A percentile compares a stretch with the other conserved stretches of the same genome.
These are phyloP conservation scores for Penicillium oxalicum DNA, from an alignment of 2,329 filamentous ascomycete species.

Conservation along the genomic window DNA sequence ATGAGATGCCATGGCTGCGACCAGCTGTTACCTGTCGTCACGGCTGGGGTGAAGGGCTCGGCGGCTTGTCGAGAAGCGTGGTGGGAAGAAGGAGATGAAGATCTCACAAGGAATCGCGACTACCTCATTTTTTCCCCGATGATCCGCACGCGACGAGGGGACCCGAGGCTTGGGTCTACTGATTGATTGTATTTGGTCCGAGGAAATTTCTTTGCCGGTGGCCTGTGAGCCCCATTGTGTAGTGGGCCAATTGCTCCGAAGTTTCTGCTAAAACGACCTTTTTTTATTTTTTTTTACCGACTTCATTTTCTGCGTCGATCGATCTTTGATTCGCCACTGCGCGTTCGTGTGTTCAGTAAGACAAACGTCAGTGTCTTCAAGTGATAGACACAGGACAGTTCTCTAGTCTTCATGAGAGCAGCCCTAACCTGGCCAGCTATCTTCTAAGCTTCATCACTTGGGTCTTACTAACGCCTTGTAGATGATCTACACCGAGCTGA, in stretches of 20 bases:
- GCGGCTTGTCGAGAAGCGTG: not conserved
- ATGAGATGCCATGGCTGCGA: constrained; percentile 1
- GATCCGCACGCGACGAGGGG: constrained; percentile 1
- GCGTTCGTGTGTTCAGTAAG: too few species aligned
- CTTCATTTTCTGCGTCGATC: not conserved
- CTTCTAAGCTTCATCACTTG: too few species aligned
- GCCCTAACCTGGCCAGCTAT: too few species aligned
- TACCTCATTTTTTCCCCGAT: not conserved
- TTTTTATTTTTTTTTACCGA: not conserved
- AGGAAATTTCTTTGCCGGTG: not conserved
- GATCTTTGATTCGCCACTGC: too few species aligned
- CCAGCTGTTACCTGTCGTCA: not conserved
- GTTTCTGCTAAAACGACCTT: not conserved
- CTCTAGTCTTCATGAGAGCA: too few species aligned
- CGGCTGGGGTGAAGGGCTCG: not conserved
- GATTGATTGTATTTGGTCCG: not conserved
- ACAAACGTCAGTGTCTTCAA: too few species aligned
- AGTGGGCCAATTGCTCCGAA: constrained; percentile 1
- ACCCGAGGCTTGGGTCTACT: constrained; percentile 1
- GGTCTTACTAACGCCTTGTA: too few species aligned
- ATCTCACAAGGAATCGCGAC: not conserved
- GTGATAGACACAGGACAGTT: too few species aligned
- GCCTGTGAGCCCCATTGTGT: not conserved
- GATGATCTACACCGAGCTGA: too few species aligned
- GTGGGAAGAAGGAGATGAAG: not conserved